Conservation (phyloP, 208 protist species). For the Wallacemonas sp. region DNA sequence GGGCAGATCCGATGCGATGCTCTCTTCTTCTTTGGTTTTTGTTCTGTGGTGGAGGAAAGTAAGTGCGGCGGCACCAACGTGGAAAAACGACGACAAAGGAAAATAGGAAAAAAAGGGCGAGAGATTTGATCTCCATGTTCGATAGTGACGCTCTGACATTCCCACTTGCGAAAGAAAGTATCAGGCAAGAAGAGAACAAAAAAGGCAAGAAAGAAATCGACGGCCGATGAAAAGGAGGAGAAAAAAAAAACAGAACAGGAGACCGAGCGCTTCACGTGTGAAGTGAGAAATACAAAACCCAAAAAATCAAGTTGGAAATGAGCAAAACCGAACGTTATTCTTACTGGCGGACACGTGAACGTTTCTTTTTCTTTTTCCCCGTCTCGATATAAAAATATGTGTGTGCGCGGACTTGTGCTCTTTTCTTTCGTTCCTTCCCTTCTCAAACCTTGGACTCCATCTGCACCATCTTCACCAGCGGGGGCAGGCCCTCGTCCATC, state of each 20-base stretch:
- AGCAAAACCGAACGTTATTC: too few relatives aligned
- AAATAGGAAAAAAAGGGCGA: not conserved
- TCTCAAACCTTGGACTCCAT: conserved; percentile 23
- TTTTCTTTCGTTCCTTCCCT: not conserved
- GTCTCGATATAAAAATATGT: not conserved
- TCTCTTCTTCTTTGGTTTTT: too few relatives aligned
- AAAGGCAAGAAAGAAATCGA: not conserved
- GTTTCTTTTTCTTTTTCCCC: too few relatives aligned
- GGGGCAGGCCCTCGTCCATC: conserved; percentile 65
- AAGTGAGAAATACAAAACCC: conserved; percentile 12
- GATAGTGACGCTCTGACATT: not conserved
- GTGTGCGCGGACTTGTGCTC: not conserved
- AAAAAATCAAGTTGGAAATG: not conserved
- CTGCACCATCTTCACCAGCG: conserved; percentile 30
- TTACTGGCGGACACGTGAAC: too few relatives aligned
- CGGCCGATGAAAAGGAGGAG: not conserved
- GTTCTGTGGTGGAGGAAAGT: too few relatives aligned
- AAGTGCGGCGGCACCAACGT: not conserved
- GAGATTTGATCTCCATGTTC: not conserved
- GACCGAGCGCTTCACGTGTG: not conserved
- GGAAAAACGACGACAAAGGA: not conserved
- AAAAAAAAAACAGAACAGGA: not conserved
- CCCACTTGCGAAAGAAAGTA: conserved; percentile 4
- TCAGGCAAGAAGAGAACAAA: not conserved
- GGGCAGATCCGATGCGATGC: too few relatives aligned